Evolutionary conservation across 2,329 filamentous ascomycete species (phyloP), one percentile per base, ranked within the genome.

Genomic region (Chrysoporthe puriensis): DNA sequence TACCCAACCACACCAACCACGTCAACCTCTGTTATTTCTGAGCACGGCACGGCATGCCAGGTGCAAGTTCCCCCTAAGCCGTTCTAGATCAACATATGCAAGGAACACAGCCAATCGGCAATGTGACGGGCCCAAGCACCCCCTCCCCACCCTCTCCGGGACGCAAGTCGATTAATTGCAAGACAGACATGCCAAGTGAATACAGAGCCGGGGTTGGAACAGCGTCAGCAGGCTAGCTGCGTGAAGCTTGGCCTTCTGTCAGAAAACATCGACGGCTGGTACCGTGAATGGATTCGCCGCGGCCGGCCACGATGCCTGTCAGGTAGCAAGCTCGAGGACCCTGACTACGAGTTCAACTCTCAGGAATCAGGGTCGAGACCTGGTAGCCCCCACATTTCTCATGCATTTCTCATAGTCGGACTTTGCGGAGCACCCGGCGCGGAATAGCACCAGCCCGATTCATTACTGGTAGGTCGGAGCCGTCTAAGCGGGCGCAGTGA

Each of bases 1-100:
- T 54, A 54, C 50, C 50, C 54, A 57, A 40, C 54, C 54, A 40
- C 54, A 6, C 50, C 54, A 57, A 21, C 54, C 54, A 40, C 54
- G 14, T 32, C 54, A 40, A n/a, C 54, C 54, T 57, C 50, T 52
- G 11, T 52, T 5, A 52, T 52, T 52, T 52, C 50, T 52, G 4
- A 26, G 26, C 26, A 26, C 26, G 26, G n/a, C 9, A 52, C 11
- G 9, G 50, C 13, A 52, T n/a, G 21, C 26, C 50, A 54, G 32
- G 50, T 21, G 50, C 32, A 40, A 57, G 40, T 32, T 32, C 54
- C 54, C 21, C 54, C 54, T 57, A 57, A n/a, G 34, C 54, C 54
- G n/a, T 57, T 57, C 54, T 57, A 13, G 54, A 36, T 9, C 4
- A 26, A 34, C 54, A 40, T 40, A 57, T 57, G 54, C 54, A 57